Evolutionary conservation across 1,284 basidiomycete species (phyloP).

Genomic region (Tranzscheliella williamsii): DNA sequence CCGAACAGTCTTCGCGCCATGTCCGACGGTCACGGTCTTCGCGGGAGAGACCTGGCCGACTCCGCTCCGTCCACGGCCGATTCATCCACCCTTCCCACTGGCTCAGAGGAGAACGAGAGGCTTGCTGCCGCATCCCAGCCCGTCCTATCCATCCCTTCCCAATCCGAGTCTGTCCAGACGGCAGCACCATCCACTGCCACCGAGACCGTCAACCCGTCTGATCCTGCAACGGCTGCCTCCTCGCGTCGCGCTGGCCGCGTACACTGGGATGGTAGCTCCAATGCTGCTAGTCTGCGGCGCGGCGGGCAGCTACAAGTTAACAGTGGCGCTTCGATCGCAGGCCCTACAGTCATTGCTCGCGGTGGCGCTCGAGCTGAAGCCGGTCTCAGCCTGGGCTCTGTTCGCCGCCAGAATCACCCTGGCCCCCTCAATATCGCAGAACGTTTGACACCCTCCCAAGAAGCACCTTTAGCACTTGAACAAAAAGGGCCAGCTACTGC

Average conservation of each 20-base stretch:
- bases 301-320: conserved; percentile 27
- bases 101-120: background rate
- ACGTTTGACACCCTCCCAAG: conserved; percentile 20
- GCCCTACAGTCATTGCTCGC: conserved; percentile 43
- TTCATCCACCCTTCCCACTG: conserved; percentile 1
- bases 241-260: conserved; percentile 26
- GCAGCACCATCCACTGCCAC: background rate
- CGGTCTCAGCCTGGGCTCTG: conserved; percentile 24
- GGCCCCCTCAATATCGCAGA: conserved; percentile 51
- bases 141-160: too few species aligned
- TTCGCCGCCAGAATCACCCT: conserved; percentile 48
- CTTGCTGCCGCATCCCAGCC: too few species aligned
- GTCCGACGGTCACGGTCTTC: background rate
- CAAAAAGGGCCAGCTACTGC: background rate
- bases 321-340: conserved; percentile 17
- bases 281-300: conserved; percentile 24
- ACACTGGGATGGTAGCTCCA: conserved; percentile 38
- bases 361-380: conserved; percentile 9
- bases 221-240: background rate
- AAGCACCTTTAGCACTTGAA: conserved; percentile 2
- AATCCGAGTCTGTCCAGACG: too few species aligned
- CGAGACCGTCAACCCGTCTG: conserved; percentile 1
- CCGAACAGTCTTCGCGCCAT: too few species aligned
- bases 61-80: background rate
- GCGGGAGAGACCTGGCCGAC: background rate